Evolutionary conservation across 306 rosid species (phyloP).

Genomic region (Pterocarpus santalinus): DNA sequence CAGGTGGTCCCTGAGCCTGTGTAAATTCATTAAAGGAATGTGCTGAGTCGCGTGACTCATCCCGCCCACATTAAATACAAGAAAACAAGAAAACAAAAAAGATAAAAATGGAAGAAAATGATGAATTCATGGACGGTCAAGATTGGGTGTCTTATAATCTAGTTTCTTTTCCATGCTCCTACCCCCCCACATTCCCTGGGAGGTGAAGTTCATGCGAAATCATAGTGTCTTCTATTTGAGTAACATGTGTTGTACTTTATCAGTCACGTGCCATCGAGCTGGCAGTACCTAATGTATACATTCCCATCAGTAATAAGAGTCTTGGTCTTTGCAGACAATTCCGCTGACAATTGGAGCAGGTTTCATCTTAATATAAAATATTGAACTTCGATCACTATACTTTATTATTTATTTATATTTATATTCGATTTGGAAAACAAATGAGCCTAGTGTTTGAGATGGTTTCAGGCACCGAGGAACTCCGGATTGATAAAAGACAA

Average conservation of each 20-base stretch:
- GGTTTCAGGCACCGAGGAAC: neutral
- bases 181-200: slow-evolving; percentile 45
- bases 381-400: neutral
- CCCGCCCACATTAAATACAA: slow-evolving; percentile 9
- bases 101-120: neutral
- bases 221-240: slow-evolving; percentile 55
- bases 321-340: neutral
- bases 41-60: slow-evolving; percentile 51
- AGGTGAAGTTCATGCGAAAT: slow-evolving; percentile 56
- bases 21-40: slow-evolving; percentile 6
- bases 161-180: slow-evolving; percentile 47
- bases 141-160: neutral
- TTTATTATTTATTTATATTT: neutral
- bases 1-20: slow-evolving; percentile 49
- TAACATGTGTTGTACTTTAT: slow-evolving; percentile 46
- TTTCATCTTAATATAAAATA: slow-evolving; percentile 1
- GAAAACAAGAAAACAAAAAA: neutral
- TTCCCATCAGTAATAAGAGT: neutral
- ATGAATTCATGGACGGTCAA: neutral
- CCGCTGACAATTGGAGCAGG: neutral
- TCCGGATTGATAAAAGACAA: slow-evolving; percentile 33
- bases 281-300: neutral
- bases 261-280: slow-evolving; percentile 47
- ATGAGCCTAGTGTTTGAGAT: neutral
- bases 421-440: neutral